Percentiles rank a stretch among this genome's conserved stretches.
Evolutionary conservation across 495 filamentous ascomycete species (phyloP).

Genomic region (Recurvomyces mirabilis): DNA sequence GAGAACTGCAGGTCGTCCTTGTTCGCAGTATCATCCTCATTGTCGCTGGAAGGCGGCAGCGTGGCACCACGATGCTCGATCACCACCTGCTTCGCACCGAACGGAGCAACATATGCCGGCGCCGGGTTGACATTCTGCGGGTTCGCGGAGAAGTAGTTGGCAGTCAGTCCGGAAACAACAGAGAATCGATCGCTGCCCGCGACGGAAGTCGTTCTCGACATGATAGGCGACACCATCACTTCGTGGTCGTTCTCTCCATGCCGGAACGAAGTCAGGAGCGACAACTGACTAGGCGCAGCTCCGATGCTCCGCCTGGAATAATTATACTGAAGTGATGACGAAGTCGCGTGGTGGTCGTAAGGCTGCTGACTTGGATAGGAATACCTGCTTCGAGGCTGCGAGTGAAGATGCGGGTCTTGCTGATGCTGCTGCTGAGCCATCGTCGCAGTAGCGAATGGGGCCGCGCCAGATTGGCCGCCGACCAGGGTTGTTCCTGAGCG

Average conservation of each 20-base stretch:
- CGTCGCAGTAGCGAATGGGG: not conserved
- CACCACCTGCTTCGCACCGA: conserved; percentile 84
- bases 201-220: conserved; percentile 9
- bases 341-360: too few relatives aligned
- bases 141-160: conserved; percentile 32
- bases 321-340: too few relatives aligned
- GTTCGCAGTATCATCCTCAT: conserved; percentile 49
- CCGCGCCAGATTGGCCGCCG: not conserved
- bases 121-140: conserved; percentile 59
- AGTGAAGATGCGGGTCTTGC: too few relatives aligned
- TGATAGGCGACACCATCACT: conserved; percentile 13
- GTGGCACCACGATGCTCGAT: conserved; percentile 74
- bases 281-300: too few relatives aligned
- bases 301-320: too few relatives aligned
- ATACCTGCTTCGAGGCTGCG: not conserved
- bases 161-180: conserved; percentile 7
- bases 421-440: not conserved
- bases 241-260: too few relatives aligned
- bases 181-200: conserved; percentile 14
- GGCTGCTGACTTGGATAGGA: too few relatives aligned
- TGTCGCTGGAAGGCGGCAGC: conserved; percentile 47
- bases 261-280: too few relatives aligned
- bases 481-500: conserved; percentile 1
- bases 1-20: conserved; percentile 50
- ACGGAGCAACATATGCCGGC: conserved; percentile 78